phyloP scores from a whole-genome alignment of 352 stramenopile genomes.

The Phytophthora melonis region DNA sequence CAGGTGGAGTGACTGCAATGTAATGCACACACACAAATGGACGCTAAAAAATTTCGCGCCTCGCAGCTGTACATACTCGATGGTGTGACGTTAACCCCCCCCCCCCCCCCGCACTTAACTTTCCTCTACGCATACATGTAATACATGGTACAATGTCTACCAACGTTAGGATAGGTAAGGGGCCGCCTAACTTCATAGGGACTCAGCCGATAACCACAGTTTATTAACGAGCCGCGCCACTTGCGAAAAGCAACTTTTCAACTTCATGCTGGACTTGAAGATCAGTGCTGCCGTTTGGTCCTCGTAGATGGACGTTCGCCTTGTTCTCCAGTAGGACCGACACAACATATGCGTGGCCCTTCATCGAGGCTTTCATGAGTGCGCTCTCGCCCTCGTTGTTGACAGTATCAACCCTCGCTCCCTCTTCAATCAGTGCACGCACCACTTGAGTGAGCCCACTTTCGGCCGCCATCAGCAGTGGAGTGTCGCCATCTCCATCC shows the following conservation, averaged over 20 bases:
- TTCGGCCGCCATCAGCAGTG: neutral
- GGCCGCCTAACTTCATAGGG: too few relatives aligned
- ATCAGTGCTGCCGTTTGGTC: neutral
- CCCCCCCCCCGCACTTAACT: too few relatives aligned
- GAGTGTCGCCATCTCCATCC: neutral
- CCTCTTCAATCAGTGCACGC: neutral
- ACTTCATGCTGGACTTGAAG: neutral
- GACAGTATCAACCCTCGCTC: neutral
- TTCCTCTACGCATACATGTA: neutral
- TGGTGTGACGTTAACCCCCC: neutral
- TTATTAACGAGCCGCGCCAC: neutral
- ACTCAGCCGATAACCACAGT: too few relatives aligned
- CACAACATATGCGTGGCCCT: constrained; percentile 9
- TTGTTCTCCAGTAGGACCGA: constrained; percentile 5
- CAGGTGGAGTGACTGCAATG: too few relatives aligned
- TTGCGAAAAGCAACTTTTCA: neutral
- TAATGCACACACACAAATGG: too few relatives aligned
- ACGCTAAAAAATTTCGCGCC: neutral
- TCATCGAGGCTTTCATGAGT: neutral
- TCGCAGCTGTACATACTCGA: neutral
- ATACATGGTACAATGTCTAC: neutral
- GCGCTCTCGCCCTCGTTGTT: constrained; percentile 7
- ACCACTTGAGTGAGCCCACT: neutral
- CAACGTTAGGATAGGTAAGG: too few relatives aligned
- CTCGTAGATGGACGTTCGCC: neutral